Evolutionary conservation across 495 filamentous ascomycete species (phyloP), one percentile per base, ranked within the genome.

Genomic region (Mycothermus thermophilus): DNA sequence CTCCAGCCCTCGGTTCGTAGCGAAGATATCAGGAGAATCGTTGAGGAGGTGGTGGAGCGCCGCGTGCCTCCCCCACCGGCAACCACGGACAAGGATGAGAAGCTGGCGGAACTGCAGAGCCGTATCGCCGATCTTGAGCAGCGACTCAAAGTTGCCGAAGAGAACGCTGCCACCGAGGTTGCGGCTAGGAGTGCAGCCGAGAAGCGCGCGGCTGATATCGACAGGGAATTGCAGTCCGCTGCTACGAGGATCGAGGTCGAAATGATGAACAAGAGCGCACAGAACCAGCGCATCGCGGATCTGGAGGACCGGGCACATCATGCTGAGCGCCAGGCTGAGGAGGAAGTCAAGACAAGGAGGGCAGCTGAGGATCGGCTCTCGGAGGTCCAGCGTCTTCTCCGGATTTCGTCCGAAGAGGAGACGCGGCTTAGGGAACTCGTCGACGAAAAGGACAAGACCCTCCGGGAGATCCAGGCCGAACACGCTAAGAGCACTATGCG

Each of bases 311-410:
- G 57, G 31, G 49, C 61, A 28, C 52, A 49, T 20, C 43, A 50
- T 23, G 58, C 63, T 5, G 67, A 71, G 32, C 42, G 34, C 11
- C 54, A 57, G 30, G 54, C 54, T 0, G 62, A 68, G 38, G 60
- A 71, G 20, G 83, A 90, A 44, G 63, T 76, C 40, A 69, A 74
- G 28, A 57, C 54, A 29, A 73, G 84, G 30, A 67, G 75, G 30
- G 70, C 72, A 7, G 73, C 77, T 2, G 80, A 88, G 48, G 80
- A 87, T 48, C 74, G 74, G 34, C 63, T 85, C 17, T 66, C 69
- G 24, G 79, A 90, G 46, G 65, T 76, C 18, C 73, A 83, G 52
- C 69, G 72, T 37, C 66, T 79, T 12, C 63, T 90, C 5, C 73
- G 76, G 40, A 69, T 78, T 41, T 63, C 67, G 26, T 62, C 67